Evolutionary conservation across 352 stramenopile genomes (phyloP).

Genomic region (Pythium vanterpoolii): DNA sequence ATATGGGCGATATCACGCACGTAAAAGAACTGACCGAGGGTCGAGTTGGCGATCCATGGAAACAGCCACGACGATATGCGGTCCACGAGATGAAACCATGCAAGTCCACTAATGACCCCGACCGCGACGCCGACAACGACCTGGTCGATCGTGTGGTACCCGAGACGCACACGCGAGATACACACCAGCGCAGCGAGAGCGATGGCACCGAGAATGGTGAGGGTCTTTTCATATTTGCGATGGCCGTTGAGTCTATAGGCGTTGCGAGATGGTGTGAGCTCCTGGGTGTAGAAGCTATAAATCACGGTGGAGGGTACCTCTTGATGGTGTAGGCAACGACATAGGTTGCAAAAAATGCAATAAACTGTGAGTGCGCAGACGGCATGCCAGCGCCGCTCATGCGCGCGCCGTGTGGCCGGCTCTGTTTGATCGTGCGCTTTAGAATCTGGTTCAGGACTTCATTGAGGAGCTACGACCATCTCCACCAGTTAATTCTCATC

Average conservation of each 20-base stretch:
- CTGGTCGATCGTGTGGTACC: slow-evolving; percentile 79
- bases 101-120: slow-evolving; percentile 36
- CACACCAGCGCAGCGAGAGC: slow-evolving; percentile 52
- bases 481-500: too few relatives aligned
- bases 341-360: slow-evolving; percentile 76
- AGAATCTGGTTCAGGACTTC: slow-evolving; percentile 78
- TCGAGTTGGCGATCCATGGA: slow-evolving; percentile 41
- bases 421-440: slow-evolving; percentile 71
- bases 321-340: slow-evolving; percentile 65
- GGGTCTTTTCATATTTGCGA: slow-evolving; percentile 51
- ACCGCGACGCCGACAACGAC: slow-evolving; percentile 52
- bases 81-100: slow-evolving; percentile 50
- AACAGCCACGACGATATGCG: slow-evolving; percentile 53
- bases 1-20: slow-evolving; percentile 74
- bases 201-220: slow-evolving; percentile 53
- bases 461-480: slow-evolving; percentile 63
- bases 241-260: slow-evolving; percentile 32
- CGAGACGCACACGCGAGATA: slow-evolving; percentile 71
- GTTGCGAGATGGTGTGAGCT: neutral
- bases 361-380: slow-evolving; percentile 79
- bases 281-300: neutral
- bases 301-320: slow-evolving; percentile 25
- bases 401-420: slow-evolving; percentile 54
- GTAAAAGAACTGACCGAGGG: slow-evolving; percentile 57
- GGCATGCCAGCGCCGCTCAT: slow-evolving; percentile 74